Conservation (phyloP, 225 moss, liverwort and hornwort species). For the Sphagnum tenellum region DNA sequence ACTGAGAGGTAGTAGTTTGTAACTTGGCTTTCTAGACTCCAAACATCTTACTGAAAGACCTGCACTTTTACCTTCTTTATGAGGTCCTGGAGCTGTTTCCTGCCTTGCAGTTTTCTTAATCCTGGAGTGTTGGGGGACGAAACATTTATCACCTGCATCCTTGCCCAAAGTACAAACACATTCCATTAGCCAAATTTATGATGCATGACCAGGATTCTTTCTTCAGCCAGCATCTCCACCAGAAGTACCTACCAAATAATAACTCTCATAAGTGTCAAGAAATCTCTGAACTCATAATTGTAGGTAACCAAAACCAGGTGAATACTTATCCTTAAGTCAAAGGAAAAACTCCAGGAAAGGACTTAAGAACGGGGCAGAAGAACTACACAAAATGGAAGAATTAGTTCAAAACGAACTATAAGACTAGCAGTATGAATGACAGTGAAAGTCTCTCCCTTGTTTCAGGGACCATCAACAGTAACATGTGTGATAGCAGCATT, state of each 20-base stretch:
- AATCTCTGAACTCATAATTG: too few relatives aligned
- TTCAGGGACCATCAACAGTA: too few relatives aligned
- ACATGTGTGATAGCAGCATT: too few relatives aligned
- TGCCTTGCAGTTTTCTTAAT: constrained; percentile 85
- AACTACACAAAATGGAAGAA: too few relatives aligned
- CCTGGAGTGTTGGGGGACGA: constrained; percentile 98
- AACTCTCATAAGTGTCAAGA: too few relatives aligned
- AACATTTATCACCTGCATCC: constrained; percentile 75
- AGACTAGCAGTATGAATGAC: not conserved
- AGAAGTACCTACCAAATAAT: too few relatives aligned
- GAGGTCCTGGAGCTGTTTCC: constrained; percentile 92
- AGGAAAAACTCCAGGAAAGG: not conserved
- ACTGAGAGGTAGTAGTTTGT: too few relatives aligned
- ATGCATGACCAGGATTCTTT: not conserved
- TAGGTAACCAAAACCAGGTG: too few relatives aligned
- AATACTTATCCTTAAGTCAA: too few relatives aligned
- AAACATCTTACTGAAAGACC: not conserved
- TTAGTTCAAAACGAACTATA: not conserved
- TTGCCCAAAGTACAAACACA: not conserved
- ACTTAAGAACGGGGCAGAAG: not conserved
- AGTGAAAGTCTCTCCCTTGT: too few relatives aligned
- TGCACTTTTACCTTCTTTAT: constrained; percentile 56
- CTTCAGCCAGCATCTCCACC: not conserved
- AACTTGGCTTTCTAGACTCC: too few relatives aligned
- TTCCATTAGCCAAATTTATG: not conserved